phyloP scores from a whole-genome alignment of 306 rosid genomes.

The Quercus rubra region DNA sequence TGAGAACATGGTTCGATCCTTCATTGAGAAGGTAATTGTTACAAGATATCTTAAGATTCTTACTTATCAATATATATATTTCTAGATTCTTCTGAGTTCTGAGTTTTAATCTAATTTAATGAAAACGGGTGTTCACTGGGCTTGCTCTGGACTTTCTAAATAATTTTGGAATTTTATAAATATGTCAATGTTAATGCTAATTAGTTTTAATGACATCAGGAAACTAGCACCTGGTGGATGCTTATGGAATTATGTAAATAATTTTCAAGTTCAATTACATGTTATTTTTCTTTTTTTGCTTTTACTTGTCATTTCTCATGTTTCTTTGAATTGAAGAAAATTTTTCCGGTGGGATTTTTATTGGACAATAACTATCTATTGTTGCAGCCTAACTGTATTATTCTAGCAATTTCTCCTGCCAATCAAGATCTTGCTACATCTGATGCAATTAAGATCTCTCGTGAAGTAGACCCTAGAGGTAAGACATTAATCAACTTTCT shows the following conservation, averaged over 20 bases:
- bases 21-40: slow-evolving; percentile 74
- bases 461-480: slow-evolving; percentile 98
- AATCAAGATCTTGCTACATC: slow-evolving; percentile 98
- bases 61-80: background rate
- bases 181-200: background rate
- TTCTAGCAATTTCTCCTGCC: slow-evolving; percentile 92
- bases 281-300: background rate
- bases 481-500: slow-evolving; percentile 14
- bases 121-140: background rate
- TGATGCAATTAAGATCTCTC: slow-evolving; percentile 93
- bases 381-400: slow-evolving; percentile 87
- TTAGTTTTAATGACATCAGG: background rate
- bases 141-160: background rate
- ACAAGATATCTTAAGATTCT: background rate
- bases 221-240: background rate
- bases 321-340: slow-evolving; percentile 3
- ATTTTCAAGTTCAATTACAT: background rate
- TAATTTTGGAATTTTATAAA: background rate
- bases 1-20: slow-evolving; percentile 91
- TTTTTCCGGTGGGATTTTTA: background rate
- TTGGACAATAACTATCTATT: slow-evolving; percentile 20
- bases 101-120: background rate
- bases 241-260: background rate
- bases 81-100: background rate
- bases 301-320: background rate